Percentiles rank a stretch among this genome's conserved stretches.
Conservation (phyloP, 1,284 basidiomycete genomes). For the Hemileia vastatrix region DNA sequence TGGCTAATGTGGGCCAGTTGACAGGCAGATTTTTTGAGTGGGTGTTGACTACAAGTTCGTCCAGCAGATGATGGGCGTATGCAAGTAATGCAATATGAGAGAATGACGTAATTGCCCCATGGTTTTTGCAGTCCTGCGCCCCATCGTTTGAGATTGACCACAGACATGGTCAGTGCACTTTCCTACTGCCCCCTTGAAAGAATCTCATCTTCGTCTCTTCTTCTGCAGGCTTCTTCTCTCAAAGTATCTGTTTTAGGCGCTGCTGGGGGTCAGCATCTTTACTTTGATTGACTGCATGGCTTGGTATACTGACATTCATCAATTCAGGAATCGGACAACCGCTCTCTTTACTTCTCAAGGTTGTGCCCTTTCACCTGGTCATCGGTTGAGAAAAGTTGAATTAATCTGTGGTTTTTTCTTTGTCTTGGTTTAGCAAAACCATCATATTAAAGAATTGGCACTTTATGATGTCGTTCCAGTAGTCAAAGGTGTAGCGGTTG, state of each 20-base stretch:
- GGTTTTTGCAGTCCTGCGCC: no score
- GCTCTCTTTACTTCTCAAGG: conserved; percentile 21
- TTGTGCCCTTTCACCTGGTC: not conserved
- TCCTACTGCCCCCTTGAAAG: not conserved
- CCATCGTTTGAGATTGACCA: no score
- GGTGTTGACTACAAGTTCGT: no score
- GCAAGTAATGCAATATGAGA: no score
- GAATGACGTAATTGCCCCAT: no score
- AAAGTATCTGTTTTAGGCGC: conserved; percentile 23
- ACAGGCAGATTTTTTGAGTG: no score
- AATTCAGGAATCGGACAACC: conserved; percentile 21
- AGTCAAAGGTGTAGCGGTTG: conserved; percentile 25
- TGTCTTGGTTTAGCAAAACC: conserved; percentile 23
- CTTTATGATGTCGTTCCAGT: conserved; percentile 24
- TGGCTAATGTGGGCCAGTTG: no score
- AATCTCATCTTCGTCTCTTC: not conserved
- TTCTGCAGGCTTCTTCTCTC: conserved; percentile 1
- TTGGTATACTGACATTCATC: not conserved
- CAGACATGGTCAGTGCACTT: not conserved
- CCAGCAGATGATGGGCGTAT: no score
- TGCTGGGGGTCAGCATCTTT: conserved; percentile 21
- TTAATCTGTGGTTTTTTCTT: not conserved
- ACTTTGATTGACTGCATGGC: not conserved
- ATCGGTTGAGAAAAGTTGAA: not conserved
- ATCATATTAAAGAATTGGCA: conserved; percentile 23